phyloP scores from a whole-genome alignment of 352 stramenopile species.

The Phytophthora ohioensis region DNA sequence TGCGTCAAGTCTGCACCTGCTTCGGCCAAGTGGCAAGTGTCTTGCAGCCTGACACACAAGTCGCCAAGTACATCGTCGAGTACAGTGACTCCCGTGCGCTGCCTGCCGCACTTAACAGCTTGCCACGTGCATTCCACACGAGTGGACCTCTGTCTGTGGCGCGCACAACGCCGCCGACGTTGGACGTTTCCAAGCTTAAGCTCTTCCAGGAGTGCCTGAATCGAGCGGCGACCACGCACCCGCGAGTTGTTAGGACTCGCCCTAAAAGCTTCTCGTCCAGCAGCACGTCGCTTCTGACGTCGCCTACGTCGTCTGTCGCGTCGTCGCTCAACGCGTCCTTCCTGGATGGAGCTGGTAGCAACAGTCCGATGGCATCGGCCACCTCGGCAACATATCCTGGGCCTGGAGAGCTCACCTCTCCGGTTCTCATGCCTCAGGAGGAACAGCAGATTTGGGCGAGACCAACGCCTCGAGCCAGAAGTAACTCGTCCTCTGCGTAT shows the following conservation, averaged over 20 bases:
- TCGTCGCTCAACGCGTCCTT: constrained; percentile 71
- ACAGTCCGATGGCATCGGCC: constrained; percentile 38
- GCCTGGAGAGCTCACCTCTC: constrained; percentile 31
- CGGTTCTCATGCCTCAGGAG: constrained; percentile 44
- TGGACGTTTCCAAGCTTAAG: constrained; percentile 73
- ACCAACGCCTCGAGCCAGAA: constrained; percentile 38
- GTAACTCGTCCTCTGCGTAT: constrained; percentile 57
- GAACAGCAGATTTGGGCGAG: constrained; percentile 46
- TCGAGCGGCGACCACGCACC: constrained; percentile 15
- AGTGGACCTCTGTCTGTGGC: constrained; percentile 53
- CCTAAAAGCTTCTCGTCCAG: constrained; percentile 76
- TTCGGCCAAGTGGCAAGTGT: constrained; percentile 82
- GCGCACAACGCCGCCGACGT: constrained; percentile 58
- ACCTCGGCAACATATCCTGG: constrained; percentile 39
- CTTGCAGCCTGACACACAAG: constrained; percentile 56
- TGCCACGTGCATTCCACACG: constrained; percentile 44
- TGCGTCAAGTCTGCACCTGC: constrained; percentile 71
- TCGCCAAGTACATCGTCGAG: constrained; percentile 72
- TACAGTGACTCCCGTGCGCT: constrained; percentile 78
- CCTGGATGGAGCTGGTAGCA: constrained; percentile 46
- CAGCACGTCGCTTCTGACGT: constrained; percentile 68
- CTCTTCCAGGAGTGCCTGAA: constrained; percentile 67
- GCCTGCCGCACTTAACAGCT: constrained; percentile 44
- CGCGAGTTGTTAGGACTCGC: constrained; percentile 30
- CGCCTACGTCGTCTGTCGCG: constrained; percentile 71